phyloP scores from a whole-genome alignment of 345 rosid species.

The Hibiscus trionum region DNA sequence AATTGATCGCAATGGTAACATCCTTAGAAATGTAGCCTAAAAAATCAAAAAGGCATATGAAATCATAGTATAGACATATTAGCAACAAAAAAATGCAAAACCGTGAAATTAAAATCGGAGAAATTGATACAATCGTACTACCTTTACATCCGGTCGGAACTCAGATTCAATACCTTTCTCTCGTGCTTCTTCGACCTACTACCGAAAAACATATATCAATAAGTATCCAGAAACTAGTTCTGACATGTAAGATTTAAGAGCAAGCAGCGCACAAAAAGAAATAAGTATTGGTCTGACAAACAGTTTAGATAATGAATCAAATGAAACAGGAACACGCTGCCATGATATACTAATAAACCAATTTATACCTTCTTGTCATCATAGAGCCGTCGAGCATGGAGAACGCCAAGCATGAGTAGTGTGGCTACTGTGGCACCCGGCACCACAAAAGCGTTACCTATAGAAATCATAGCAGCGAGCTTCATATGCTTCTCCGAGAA shows the following conservation, averaged over 20 bases:
- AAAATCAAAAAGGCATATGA: slow-evolving; percentile 14
- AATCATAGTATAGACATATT: not conserved
- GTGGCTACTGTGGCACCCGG: slow-evolving; percentile 94
- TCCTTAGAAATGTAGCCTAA: slow-evolving; percentile 73
- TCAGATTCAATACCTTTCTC: slow-evolving; percentile 72
- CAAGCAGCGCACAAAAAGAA: not conserved
- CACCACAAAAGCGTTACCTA: slow-evolving; percentile 63
- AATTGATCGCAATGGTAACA: slow-evolving; percentile 77
- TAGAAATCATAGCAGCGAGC: slow-evolving; percentile 6
- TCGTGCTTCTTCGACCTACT: slow-evolving; percentile 74
- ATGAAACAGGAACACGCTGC: not conserved
- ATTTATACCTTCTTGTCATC: slow-evolving; percentile 68
- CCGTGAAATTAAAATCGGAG: not conserved
- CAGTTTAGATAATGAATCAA: not conserved
- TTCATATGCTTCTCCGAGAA: not conserved
- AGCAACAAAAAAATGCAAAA: not conserved
- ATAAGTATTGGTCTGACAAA: not conserved
- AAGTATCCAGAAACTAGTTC: not conserved
- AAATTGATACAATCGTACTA: slow-evolving; percentile 15
- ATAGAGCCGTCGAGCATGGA: slow-evolving; percentile 87
- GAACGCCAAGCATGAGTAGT: slow-evolving; percentile 90
- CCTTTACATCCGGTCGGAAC: slow-evolving; percentile 76
- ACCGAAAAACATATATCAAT: slow-evolving; percentile 12
- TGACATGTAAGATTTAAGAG: not conserved
- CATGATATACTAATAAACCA: not conserved